phyloP scores from a whole-genome alignment of 768 basidiomycete genomes.

The Tylopilus vinaceipallidus region DNA sequence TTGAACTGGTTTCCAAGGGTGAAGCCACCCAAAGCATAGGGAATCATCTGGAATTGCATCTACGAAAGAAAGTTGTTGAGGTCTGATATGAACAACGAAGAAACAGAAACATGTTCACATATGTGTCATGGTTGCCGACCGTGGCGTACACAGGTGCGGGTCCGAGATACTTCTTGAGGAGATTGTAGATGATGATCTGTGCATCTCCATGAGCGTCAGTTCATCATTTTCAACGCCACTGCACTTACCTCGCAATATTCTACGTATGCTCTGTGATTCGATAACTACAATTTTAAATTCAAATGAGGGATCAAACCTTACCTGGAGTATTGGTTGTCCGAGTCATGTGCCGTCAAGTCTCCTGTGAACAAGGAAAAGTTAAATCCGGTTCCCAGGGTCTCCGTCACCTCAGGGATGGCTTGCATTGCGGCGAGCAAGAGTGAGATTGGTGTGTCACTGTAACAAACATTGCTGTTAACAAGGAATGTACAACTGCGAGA shows the following conservation, averaged over 20 bases:
- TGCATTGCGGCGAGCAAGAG: constrained; percentile 57
- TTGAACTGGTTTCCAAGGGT: constrained; percentile 32
- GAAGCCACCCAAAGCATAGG: constrained; percentile 35
- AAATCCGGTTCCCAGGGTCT: constrained; percentile 57
- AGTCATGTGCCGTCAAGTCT: constrained; percentile 71
- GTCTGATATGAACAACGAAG: background rate
- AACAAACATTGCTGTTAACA: background rate
- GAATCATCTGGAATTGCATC: constrained; percentile 35
- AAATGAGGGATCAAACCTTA: constrained; percentile 17
- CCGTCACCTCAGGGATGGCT: constrained; percentile 63
- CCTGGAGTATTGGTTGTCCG: constrained; percentile 64
- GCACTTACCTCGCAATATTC: constrained; percentile 54
- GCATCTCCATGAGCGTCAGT: background rate
- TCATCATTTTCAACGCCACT: background rate
- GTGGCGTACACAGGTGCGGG: constrained; percentile 67
- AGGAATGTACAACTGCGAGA: background rate
- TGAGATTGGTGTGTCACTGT: constrained; percentile 59
- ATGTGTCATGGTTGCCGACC: constrained; percentile 74
- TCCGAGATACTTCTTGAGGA: constrained; percentile 57
- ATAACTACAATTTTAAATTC: background rate
- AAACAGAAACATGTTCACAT: constrained; percentile 41
- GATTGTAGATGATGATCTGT: constrained; percentile 57
- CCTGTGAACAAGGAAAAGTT: constrained; percentile 70
- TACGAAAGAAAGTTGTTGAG: background rate
- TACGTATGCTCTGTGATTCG: constrained; percentile 46